A percentile compares a stretch with the other conserved stretches of the same genome.
Evolutionary conservation across 2,329 filamentous ascomycete species (phyloP).

Genomic region (Sporothrix sp.): DNA sequence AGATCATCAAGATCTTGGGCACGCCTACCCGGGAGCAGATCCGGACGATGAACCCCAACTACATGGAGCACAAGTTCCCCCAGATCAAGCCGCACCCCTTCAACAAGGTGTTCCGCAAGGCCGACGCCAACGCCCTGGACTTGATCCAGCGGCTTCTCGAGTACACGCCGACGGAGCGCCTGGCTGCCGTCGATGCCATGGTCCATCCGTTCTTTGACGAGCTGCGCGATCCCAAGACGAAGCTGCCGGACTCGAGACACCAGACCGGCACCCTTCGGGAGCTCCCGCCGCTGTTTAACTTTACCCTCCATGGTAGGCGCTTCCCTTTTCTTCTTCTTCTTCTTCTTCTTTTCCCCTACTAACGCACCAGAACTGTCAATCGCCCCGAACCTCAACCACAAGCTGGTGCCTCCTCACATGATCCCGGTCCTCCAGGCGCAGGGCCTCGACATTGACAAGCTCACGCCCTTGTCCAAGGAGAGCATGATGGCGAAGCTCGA

Average conservation of each 20-base stretch:
- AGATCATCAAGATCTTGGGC: constrained; percentile 98
- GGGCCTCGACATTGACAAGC: constrained; percentile 87
- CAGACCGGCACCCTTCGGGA: constrained; percentile 70
- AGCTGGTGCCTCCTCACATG: constrained; percentile 78
- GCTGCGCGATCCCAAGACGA: constrained; percentile 80
- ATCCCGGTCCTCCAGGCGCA: constrained; percentile 61
- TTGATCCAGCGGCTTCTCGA: constrained; percentile 88
- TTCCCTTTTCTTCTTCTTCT: no score
- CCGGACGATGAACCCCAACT: constrained; percentile 99
- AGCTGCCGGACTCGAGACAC: constrained; percentile 88
- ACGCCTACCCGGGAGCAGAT: constrained; percentile 97
- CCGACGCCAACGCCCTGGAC: constrained; percentile 84
- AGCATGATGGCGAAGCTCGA: constrained; percentile 98
- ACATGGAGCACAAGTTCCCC: constrained; percentile 99
- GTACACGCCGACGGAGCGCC: constrained; percentile 92
- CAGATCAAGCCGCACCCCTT: constrained; percentile 99
- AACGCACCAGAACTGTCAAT: constrained; percentile 73
- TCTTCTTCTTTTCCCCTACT: background rate
- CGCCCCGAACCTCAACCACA: constrained; percentile 72
- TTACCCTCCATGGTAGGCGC: constrained; percentile 77
- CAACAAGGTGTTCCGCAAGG: constrained; percentile 98
- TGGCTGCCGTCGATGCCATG: constrained; percentile 92
- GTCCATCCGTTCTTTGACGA: constrained; percentile 98
- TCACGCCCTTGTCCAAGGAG: constrained; percentile 81
- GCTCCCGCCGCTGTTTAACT: constrained; percentile 82